These are phyloP conservation scores for Peniophora sp. DNA, from an alignment of 1,284 basidiomycete species.

Conservation along the genomic window DNA sequence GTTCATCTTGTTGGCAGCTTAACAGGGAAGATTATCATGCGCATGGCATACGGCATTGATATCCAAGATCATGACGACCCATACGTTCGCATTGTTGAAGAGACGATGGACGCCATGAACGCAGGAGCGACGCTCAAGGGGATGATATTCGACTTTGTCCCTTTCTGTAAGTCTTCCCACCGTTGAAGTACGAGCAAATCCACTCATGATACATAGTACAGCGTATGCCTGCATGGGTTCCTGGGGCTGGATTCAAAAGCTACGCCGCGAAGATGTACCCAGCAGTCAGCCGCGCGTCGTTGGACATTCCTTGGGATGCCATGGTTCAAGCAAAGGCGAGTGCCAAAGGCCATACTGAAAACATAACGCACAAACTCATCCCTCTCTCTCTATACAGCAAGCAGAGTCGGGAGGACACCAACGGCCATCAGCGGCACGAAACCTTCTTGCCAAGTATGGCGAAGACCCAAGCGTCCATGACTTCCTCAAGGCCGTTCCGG, in stretches of 20 bases:
- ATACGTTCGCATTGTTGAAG: conserved; percentile 17
- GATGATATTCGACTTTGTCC: conserved; percentile 17
- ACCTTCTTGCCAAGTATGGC: too few relatives aligned
- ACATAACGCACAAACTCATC: background rate
- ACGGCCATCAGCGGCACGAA: too few relatives aligned
- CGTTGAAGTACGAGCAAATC: background rate
- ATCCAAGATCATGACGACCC: conserved; percentile 16
- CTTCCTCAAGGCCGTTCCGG: background rate
- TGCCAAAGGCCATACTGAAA: background rate
- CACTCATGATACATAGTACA: conserved; percentile 4
- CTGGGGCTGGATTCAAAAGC: conserved; percentile 18
- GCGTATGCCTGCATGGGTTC: conserved; percentile 19
- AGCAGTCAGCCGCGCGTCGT: too few relatives aligned
- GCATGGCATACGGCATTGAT: conserved; percentile 19
- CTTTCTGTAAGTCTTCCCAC: conserved; percentile 12
- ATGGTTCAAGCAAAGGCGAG: too few relatives aligned
- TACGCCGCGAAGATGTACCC: conserved; percentile 8
- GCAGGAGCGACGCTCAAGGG: conserved; percentile 12
- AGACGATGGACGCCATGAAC: conserved; percentile 11
- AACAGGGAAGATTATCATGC: conserved; percentile 16
- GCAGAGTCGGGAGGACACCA: too few relatives aligned
- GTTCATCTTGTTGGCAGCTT: conserved; percentile 10
- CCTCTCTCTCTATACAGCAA: too few relatives aligned
- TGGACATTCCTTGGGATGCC: too few relatives aligned
- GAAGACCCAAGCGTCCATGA: background rate